Base-by-base conservation (phyloP, 2,329 filamentous ascomycete species). In the Myriangium duriaei region DNA sequence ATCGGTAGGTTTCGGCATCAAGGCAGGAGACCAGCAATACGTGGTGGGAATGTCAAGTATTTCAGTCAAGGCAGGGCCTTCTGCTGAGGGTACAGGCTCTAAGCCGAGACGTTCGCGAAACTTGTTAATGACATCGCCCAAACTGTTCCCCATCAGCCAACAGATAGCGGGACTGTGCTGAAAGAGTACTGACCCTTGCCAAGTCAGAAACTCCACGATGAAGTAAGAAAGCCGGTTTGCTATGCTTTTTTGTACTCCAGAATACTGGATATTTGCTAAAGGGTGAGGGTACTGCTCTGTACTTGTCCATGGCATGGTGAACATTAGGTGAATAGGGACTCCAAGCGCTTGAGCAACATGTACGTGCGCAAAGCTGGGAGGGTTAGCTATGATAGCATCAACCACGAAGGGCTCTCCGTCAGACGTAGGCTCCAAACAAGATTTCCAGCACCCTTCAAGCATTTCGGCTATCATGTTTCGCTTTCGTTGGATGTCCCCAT, bases 1-100 rank as follows among this genome's bases (percentile, higher is more conserved):
- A 53, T 86, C 81, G 26, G 67, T 67, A 1, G 81, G 79, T 49
- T 82, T 83, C 0, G 76, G 71, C 12, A 83, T 79, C 37, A 86
- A 59, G 1, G 79, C 70, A 0, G 80, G 78, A 0, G 80, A 84
- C 37, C 37, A 42, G 13, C 34, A 45, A 24, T 44, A 45, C 16
- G 43, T 45, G 13, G 35, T 35, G 3, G 43, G 41, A 7, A 45
- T 40, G 11, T 40, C 34, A 4, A 44, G 35, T 3, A 16, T 30
- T 15, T 35, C 12, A 9, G 32, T n/a, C 12, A 43, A 26, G 10
- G 10, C 18, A 5, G 19, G 32, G 9, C 40, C 43, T 26, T 33
- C 24, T n/a, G 29, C 14, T 11, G 13, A 17, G 3, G 37, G 31
- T 6, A 44, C 36, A 3, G 42, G 34, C 5, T 44, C 43, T 2